Evolutionary conservation across 2,329 filamentous ascomycete genomes (phyloP), one percentile per base, ranked within the genome.

Genomic region (Aspergillus fumigatiaffinis): DNA sequence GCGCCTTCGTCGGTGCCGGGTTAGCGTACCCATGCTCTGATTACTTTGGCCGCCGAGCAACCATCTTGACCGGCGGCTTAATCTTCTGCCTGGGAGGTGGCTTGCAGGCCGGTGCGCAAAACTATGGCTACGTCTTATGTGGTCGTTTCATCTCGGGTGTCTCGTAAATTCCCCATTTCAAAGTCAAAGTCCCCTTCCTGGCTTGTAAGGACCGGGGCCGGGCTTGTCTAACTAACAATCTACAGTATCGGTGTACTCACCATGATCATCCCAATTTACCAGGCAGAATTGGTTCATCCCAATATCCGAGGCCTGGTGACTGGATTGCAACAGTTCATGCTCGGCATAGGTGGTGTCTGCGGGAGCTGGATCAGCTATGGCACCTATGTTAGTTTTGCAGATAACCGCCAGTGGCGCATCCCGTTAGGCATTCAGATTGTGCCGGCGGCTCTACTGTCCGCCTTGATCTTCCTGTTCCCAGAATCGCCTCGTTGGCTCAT

Each of bases 291-390:
- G 25, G 86, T 87, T 3, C 90, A 93, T 70, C 90, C 90, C 1
- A 83, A 82, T 56, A 93, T 93, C 66, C 84, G 90, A 71, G 90
- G 90, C 12, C 80, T 86, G 60, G 82, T 94, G 32, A 92, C 89
- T 0, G 83, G 85, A 29, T 78, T 93, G 3, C 90, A 92, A 71
- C 90, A 92, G 66, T 92, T 92, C 68, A 92, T 92, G 89, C 72
- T 93, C 52, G 90, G 89, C 1, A 83, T 93, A 28, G 90, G 90
- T 56, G 79, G 88, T 17, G 81, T 93, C 1, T 76, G 86, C 17
- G 90, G 90, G 0, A 81, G 85, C 0, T 92, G 89, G 89, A 84
- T 89, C 51, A 86, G 84, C 0, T 93, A 87, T 60, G 90, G 86
- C 49, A 80, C 79, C 4, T 83, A 83, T 60, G 76, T 80, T 42